phyloP scores from a whole-genome alignment of 2,329 filamentous ascomycete species.

The Ploettnerulaceae sp. region DNA sequence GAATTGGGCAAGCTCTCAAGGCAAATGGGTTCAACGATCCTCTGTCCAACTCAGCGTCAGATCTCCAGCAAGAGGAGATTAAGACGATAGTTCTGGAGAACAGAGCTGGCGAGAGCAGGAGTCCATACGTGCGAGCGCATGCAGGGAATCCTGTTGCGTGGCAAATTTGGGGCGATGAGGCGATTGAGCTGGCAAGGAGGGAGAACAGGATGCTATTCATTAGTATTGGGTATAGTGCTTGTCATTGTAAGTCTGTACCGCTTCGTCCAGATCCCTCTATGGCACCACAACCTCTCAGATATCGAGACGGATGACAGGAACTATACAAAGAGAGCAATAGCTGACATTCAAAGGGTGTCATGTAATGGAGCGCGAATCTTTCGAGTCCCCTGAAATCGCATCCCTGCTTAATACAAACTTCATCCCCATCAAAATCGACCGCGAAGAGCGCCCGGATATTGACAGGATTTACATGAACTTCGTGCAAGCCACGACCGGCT shows the following conservation, averaged over 20 bases:
- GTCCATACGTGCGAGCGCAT: slow-evolving; percentile 68
- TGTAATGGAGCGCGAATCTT: slow-evolving; percentile 90
- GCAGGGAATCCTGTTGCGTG: slow-evolving; percentile 80
- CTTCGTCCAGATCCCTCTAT: not conserved
- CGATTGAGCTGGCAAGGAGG: slow-evolving; percentile 68
- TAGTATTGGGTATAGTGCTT: slow-evolving; percentile 91
- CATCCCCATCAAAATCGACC: slow-evolving; percentile 86
- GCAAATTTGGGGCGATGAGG: slow-evolving; percentile 80
- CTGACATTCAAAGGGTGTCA: slow-evolving; percentile 58
- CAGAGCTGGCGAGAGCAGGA: slow-evolving; percentile 55
- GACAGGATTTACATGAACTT: slow-evolving; percentile 99
- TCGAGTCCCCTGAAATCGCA: slow-evolving; percentile 77
- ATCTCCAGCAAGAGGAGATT: not conserved
- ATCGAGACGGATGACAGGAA: not conserved
- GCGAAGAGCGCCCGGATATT: slow-evolving; percentile 89
- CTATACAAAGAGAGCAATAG: not conserved
- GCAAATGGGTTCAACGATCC: slow-evolving; percentile 7
- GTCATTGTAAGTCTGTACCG: slow-evolving; percentile 68
- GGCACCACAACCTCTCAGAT: no score
- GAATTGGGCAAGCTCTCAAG: slow-evolving; percentile 27
- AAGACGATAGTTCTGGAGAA: slow-evolving; percentile 42
- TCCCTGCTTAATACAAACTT: slow-evolving; percentile 79
- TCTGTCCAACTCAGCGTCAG: not conserved
- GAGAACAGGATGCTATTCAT: slow-evolving; percentile 89
- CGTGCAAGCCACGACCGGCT: slow-evolving; percentile 84